A percentile compares a stretch with the other conserved stretches of the same genome.
These are phyloP conservation scores for Passiflora organensis DNA, from an alignment of 345 rosid species.

Conservation along the genomic window DNA sequence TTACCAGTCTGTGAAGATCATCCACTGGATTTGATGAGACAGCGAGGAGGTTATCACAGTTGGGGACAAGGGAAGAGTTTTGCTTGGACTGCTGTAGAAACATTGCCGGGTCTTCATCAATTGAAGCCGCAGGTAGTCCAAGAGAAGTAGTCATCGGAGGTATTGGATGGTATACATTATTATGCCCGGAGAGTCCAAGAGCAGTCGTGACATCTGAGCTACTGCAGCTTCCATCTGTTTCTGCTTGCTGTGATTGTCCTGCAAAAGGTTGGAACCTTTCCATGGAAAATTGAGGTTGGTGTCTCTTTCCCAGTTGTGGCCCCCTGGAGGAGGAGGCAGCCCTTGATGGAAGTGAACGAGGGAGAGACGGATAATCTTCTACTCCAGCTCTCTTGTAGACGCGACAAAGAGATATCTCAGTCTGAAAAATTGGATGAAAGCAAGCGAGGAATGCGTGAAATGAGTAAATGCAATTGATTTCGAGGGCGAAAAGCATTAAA, in stretches of 20 bases:
- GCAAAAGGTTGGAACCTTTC: conserved; percentile 23
- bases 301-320: conserved; percentile 20
- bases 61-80: conserved; percentile 19
- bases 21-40: conserved; percentile 32
- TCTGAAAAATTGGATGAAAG: conserved; percentile 11
- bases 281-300: conserved; percentile 16
- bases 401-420: conserved; percentile 88
- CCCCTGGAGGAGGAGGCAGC: conserved; percentile 35
- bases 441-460: background rate
- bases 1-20: conserved; percentile 68
- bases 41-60: conserved; percentile 20
- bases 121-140: conserved; percentile 18
- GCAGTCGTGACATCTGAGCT: conserved; percentile 62
- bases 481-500: background rate
- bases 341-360: conserved; percentile 53
- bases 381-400: conserved; percentile 96
- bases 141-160: conserved; percentile 23
- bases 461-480: background rate
- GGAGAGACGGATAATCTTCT: conserved; percentile 82
- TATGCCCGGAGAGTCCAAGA: conserved; percentile 55
- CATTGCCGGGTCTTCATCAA: conserved; percentile 30
- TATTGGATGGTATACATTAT: conserved; percentile 35
- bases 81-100: conserved; percentile 24
- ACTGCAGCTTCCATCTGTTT: conserved; percentile 42
- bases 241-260: conserved; percentile 22